Percentiles rank a stretch among this genome's conserved stretches.
These are phyloP conservation scores for Bromus sterilis DNA, from an alignment of 176 grass and related monocot species.

Conservation along the genomic window DNA sequence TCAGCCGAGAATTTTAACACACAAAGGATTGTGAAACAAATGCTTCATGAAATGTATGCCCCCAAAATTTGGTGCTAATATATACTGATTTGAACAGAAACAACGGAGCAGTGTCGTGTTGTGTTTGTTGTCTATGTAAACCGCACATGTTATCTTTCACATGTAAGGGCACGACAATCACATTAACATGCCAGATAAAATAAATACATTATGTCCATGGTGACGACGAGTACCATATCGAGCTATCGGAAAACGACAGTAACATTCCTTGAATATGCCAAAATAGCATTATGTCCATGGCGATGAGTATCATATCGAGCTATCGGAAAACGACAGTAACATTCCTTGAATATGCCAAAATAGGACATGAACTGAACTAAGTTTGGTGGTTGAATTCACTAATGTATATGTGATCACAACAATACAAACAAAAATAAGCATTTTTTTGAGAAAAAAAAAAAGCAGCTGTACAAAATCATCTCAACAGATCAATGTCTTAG, in stretches of 20 bases:
- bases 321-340: neutral
- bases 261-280: neutral
- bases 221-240: neutral
- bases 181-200: neutral
- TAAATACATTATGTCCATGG: neutral
- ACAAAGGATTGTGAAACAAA: neutral
- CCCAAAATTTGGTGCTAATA: neutral
- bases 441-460: neutral
- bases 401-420: neutral
- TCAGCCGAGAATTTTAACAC: neutral
- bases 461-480: neutral
- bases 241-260: neutral
- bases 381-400: neutral
- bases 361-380: neutral
- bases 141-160: neutral
- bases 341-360: conserved; percentile 8
- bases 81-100: neutral
- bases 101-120: neutral
- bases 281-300: conserved; percentile 1
- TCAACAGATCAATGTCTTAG: conserved; percentile 8
- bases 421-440: neutral
- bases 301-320: neutral
- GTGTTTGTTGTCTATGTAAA: neutral
- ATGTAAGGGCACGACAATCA: neutral
- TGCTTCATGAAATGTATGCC: neutral